Base-by-base conservation (phyloP, 2,329 filamentous ascomycete genomes). In the Aspergillus amoenus region DNA sequence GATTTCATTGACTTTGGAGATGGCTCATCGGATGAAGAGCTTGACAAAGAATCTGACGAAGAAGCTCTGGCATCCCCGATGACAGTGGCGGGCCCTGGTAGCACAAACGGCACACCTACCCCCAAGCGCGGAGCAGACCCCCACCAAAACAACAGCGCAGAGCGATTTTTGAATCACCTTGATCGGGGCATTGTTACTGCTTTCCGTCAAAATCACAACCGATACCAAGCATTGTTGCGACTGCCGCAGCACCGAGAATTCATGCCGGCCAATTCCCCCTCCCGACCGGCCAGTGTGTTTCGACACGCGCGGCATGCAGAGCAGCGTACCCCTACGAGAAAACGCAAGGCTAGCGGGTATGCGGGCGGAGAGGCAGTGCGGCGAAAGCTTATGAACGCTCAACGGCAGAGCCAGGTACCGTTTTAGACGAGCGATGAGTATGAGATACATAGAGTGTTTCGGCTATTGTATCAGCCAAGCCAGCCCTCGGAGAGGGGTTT, bases 131-230 rank as follows among this genome's bases (percentile, higher is more conserved):
- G 61, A 39, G 66, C 61, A 2, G 72, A 73, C n/a, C 55, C 64
- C 21, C 67, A 68, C 43, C 65, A 64, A 42, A 63, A 63, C 34
- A 73, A 57, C 58, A 72, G 66, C 48, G 73, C 75, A 3, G 77
- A 84, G 59, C 80, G 81, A 24, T 80, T 88, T 54, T 76, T 89
- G n/a, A 81, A 82, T 53, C 87, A 88, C 63, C 84, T 92, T 40
- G 86, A 88, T 66, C 84, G 85, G 63, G 84, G 87, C 56, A 84
- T 88, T 13, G 89, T 94, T 37, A 89, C 89, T 39, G 88, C 90
- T 1, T 95, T 94, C 80, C 89, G 89, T 55, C 80, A 78, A 42
- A 83, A 83, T 61, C 79, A 82, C 66, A 77, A 76, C 68, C 72
- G 77, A 60, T 76, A 83, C 68, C 73, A 81, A 65, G 69, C 79